A percentile compares a stretch with the other conserved stretches of the same genome.
phyloP scores from a whole-genome alignment of 306 rosid species.

The Rubus idaeus region DNA sequence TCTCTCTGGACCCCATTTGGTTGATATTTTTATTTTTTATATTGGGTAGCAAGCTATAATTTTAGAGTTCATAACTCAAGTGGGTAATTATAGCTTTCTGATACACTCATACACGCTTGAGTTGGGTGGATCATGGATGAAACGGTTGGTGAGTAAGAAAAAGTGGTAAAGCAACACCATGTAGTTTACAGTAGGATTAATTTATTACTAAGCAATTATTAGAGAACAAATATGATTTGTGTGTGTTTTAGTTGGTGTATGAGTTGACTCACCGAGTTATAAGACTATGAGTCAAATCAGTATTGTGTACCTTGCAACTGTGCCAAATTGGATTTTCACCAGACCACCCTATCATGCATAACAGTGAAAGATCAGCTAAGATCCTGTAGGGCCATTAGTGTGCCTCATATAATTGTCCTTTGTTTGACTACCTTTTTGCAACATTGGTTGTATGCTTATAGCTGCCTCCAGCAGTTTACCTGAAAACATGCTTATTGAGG shows the following conservation, averaged over 20 bases:
- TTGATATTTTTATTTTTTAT: neutral
- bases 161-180: neutral
- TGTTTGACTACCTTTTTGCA: constrained; percentile 33
- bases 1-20: constrained; percentile 25
- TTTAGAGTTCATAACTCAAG: constrained; percentile 7
- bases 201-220: neutral
- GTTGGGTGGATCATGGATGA: constrained; percentile 10
- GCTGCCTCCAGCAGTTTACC: constrained; percentile 25
- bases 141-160: constrained; percentile 15
- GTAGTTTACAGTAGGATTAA: neutral
- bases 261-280: constrained; percentile 10
- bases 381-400: constrained; percentile 22
- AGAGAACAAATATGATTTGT: neutral
- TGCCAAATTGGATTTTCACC: constrained; percentile 38
- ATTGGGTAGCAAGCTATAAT: neutral
- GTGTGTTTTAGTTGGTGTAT: constrained; percentile 9
- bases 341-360: neutral
- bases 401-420: constrained; percentile 28
- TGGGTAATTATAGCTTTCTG: constrained; percentile 11
- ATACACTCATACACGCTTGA: constrained; percentile 5
- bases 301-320: constrained; percentile 13
- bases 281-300: constrained; percentile 7
- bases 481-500: constrained; percentile 28
- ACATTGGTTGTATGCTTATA: constrained; percentile 31
- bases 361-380: constrained; percentile 18